Base-by-base conservation (phyloP, 2,329 filamentous ascomycete genomes). In the Chaetomium sp. region DNA sequence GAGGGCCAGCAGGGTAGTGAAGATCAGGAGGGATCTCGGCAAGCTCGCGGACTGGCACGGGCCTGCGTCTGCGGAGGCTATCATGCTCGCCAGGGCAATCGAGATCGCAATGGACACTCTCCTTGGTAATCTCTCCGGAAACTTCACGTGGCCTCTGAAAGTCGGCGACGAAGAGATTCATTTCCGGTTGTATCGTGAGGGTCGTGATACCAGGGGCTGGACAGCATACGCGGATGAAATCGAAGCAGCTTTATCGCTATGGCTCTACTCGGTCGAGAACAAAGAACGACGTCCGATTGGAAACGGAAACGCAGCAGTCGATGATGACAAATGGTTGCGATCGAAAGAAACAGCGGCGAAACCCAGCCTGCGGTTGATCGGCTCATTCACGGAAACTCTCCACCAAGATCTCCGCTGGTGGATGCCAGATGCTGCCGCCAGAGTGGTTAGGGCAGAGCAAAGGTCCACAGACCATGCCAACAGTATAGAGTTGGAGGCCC, bases 41-140 rank as follows among this genome's bases (percentile, higher is more conserved):
- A 23, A 42, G 33, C 33, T 57, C 9, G 33, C 54, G 16, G n/a
- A 25, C 12, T 57, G 54, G 54, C n/a, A 25, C 16, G 54, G 54
- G 21, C 54, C 35, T 23, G 54, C 33, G 16, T 57, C 54, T 9
- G 9, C 31, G 4, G 54, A 57, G 19, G 54, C 54, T 12, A 27
- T 57, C 16, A n/a, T 35, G 9, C n/a, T 57, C 5, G 54, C 54
- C 19, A n/a, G 54, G 10, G 33, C 54, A 27, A 57, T 57, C 23
- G 54, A 57, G 54, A 25, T 57, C 7, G 35, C 33, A 16, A 57
- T 57, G 54, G 54, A 57, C 33, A 9, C 54, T 19, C 54, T 57
- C 2, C 12, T 57, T 19, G 54, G 54, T 23, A 13, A 38, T 16
- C 33, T 13, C 33, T 38, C 33, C 33, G 33, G 33, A 5, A 38